These are phyloP conservation scores for Trametes sp. DNA, from an alignment of 1,284 basidiomycete genomes.

Conservation along the genomic window DNA sequence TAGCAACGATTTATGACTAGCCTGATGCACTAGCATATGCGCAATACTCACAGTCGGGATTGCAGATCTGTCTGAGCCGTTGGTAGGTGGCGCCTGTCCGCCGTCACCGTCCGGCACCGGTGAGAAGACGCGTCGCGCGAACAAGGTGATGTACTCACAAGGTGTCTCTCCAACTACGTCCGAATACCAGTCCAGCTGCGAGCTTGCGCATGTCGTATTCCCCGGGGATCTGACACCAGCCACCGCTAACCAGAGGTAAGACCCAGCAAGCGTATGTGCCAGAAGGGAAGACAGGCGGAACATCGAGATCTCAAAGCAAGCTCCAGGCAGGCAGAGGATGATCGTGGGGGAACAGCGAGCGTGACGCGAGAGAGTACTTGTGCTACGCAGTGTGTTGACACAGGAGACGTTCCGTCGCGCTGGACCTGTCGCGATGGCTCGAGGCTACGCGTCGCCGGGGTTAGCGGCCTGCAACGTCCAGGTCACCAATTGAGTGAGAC, in stretches of 20 bases:
- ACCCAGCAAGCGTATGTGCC: not conserved
- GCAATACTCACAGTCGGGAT: slow-evolving; percentile 27
- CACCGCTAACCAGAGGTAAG: not conserved
- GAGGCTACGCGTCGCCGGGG: too few species aligned
- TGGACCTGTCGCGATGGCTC: not conserved
- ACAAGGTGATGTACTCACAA: slow-evolving; percentile 8
- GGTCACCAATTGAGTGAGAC: too few species aligned
- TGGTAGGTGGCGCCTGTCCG: slow-evolving; percentile 30
- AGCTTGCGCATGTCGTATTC: slow-evolving; percentile 29
- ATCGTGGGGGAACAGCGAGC: not conserved
- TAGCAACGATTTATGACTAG: not conserved
- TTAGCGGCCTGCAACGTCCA: too few species aligned
- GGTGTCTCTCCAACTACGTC: slow-evolving; percentile 29
- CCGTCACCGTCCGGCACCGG: not conserved
- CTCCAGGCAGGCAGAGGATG: not conserved
- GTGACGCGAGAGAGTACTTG: not conserved
- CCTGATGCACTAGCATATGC: not conserved
- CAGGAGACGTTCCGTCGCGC: not conserved
- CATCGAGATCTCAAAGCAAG: not conserved
- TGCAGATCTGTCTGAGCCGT: slow-evolving; percentile 30
- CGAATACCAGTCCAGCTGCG: slow-evolving; percentile 31
- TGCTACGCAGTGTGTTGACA: too few species aligned
- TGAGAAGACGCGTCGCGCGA: not conserved
- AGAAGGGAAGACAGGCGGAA: not conserved
- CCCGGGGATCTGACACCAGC: slow-evolving; percentile 7